Conservation (phyloP, 768 basidiomycete species). For the Trametes cubensis region DNA sequence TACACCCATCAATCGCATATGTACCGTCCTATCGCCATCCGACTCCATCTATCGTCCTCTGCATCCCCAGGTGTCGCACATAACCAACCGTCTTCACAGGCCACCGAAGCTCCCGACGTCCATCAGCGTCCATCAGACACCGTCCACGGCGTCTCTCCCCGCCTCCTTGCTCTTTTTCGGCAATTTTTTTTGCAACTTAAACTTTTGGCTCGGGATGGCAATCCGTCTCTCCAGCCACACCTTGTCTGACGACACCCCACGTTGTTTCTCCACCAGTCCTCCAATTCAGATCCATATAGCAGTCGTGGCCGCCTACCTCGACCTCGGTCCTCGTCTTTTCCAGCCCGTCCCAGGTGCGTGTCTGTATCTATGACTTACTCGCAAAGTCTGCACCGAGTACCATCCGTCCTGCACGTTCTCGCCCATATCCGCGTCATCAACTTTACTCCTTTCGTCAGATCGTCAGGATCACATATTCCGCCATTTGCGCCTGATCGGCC, state of each 20-base stretch:
- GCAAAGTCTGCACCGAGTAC: background rate
- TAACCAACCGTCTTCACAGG: no score
- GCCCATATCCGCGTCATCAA: slow-evolving; percentile 20
- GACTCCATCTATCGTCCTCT: background rate
- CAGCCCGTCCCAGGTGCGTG: background rate
- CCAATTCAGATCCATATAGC: no score
- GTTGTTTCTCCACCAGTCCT: background rate
- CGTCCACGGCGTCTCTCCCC: background rate
- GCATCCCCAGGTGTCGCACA: background rate
- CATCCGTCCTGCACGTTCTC: slow-evolving; percentile 4
- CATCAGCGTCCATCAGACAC: background rate
- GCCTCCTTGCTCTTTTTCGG: slow-evolving; percentile 5
- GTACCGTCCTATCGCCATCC: slow-evolving; percentile 13
- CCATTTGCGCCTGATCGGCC: slow-evolving; percentile 21
- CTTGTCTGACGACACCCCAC: background rate
- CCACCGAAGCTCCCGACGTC: no score
- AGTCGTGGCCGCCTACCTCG: no score
- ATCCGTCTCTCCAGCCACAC: background rate
- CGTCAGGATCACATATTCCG: slow-evolving; percentile 17
- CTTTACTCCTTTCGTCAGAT: slow-evolving; percentile 17
- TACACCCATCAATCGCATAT: slow-evolving; percentile 3
- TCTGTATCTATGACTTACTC: background rate
- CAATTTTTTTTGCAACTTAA: slow-evolving; percentile 17
- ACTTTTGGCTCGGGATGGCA: slow-evolving; percentile 16
- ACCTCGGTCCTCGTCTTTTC: background rate